Percentiles rank a stretch among this genome's conserved stretches.
Conservation (phyloP, 116 monocot species). For the Phalaenopsis hybrid region DNA sequence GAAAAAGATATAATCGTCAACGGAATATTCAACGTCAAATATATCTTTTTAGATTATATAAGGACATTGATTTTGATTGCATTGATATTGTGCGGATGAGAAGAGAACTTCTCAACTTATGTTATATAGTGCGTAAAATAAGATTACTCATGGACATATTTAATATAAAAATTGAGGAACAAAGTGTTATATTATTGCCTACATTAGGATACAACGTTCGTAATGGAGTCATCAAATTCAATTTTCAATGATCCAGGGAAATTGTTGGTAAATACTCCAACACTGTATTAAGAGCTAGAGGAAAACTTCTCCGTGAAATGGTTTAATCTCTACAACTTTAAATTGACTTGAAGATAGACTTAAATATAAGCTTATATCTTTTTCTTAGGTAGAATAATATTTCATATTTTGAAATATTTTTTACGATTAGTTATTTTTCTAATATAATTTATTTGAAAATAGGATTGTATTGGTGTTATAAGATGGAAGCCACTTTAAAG, state of each 20-base stretch:
- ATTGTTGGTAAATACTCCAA: neutral
- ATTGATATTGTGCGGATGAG: neutral
- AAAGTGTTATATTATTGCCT: neutral
- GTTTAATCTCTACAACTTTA: neutral
- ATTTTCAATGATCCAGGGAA: neutral
- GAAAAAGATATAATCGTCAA: neutral
- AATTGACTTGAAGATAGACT: neutral
- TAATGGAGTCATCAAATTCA: neutral
- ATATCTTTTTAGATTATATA: neutral
- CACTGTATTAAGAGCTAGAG: neutral
- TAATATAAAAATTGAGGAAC: neutral
- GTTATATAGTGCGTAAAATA: neutral
- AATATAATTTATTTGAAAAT: too few relatives aligned
- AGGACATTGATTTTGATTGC: neutral
- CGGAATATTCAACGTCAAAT: neutral
- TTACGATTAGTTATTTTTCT: too few relatives aligned
- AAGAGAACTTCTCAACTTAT: neutral
- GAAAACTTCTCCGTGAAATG: neutral
- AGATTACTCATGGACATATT: neutral
- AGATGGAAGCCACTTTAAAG: too few relatives aligned
- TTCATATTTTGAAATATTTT: too few relatives aligned
- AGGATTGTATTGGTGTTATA: too few relatives aligned
- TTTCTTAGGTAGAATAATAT: too few relatives aligned
- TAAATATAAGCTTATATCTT: neutral
- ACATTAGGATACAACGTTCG: neutral